Evolutionary conservation across 1,139 yeast genomes (phyloP), one percentile per base, ranked within the genome.

Genomic region (Saccharomyces hybrid): DNA sequence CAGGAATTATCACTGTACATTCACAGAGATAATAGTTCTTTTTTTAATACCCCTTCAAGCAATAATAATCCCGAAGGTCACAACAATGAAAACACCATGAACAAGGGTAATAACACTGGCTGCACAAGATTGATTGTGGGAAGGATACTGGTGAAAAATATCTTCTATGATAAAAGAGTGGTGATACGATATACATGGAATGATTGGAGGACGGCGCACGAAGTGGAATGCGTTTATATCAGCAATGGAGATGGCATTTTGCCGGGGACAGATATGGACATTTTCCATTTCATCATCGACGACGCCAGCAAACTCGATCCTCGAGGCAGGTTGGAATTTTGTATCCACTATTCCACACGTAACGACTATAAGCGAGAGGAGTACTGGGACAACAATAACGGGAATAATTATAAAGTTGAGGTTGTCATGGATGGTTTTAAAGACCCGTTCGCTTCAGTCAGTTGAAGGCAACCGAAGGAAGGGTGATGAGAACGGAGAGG

Each of bases 331-430:
- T 54, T 67, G 42, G 68, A 68, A 56, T 61, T 68, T 51, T 67
- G 70, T 54, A 58, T 68, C n/a, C 67, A 63, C 44, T 68, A 68
- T 58, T 58, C 58, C 19, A 62, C 69, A 26, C 57, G 69, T 49
- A 54, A 62, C 52, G 65, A 62, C 46, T 52, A 50, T 14, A 52
- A 56, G 5, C 56, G 66, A 41, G 54, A 51, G 23, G 70, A 67
- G 54, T 62, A 52, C 54, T 68, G 71, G 71, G 71, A 68, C 54
- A 68, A 67, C 54, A 68, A 68, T 56, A 58, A 59, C 49, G 65
- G 64, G 11, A 54, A 61, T 27, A 68, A 68, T 56, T 68, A 68
- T 55, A 56, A 59, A 46, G 59, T 68, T 11, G 69, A 64, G 50
- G 61, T 64, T 9, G 59, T 62, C n/a, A 53, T 62, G 52, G 61